Conservation (phyloP, 306 rosid species). For the Luffa acutangula region DNA sequence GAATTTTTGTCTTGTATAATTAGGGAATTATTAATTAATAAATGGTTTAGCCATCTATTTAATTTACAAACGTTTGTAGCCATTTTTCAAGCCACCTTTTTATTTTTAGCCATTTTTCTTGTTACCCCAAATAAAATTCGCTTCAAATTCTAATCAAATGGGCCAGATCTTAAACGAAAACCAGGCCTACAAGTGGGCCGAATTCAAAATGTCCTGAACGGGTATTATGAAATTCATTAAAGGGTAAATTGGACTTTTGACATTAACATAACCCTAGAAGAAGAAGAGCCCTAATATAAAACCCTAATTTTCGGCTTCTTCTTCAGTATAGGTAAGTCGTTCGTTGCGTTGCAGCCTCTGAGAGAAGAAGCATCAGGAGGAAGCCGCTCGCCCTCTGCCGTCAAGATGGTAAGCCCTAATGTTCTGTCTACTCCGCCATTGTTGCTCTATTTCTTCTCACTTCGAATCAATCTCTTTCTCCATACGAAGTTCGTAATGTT, state of each 20-base stretch:
- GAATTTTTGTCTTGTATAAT: no score
- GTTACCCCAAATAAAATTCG: no score
- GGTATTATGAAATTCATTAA: not conserved
- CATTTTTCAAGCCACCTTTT: no score
- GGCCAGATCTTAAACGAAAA: not conserved
- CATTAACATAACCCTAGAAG: not conserved
- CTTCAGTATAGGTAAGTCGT: not conserved
- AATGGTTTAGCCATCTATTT: no score
- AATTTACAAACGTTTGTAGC: no score
- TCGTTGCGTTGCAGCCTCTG: not conserved
- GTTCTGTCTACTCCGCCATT: not conserved
- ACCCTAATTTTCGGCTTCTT: not conserved
- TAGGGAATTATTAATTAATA: no score
- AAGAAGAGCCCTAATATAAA: not conserved
- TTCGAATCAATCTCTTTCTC: not conserved
- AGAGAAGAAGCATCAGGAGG: not conserved
- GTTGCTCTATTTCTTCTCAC: not conserved
- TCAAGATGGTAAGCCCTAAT: not conserved
- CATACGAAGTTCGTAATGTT: not conserved
- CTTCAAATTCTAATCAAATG: not conserved
- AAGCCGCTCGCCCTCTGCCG: not conserved
- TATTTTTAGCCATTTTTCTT: no score
- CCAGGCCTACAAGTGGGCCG: not conserved
- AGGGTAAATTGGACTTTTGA: not conserved
- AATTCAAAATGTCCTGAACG: not conserved